Percentiles rank a stretch among this genome's conserved stretches.
Conservation (phyloP, 148 eudicot genomes). For the Rhododendron mucronatum region DNA sequence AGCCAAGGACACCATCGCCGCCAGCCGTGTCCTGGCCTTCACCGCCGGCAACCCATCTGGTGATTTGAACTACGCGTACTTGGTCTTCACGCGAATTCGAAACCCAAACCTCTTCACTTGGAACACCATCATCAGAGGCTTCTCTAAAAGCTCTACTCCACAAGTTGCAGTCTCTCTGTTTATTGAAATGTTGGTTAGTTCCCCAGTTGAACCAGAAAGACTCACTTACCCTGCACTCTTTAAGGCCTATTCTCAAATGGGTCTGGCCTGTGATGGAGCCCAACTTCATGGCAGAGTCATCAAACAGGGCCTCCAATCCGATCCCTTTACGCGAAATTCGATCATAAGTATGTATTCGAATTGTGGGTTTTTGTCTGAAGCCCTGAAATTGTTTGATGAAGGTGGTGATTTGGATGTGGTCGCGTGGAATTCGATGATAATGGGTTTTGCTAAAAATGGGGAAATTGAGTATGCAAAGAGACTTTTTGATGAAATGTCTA, state of each 20-base stretch:
- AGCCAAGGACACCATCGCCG: conserved; percentile 33
- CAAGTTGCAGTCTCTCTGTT: conserved; percentile 33
- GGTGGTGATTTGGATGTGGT: conserved; percentile 32
- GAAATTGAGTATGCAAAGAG: conserved; percentile 33
- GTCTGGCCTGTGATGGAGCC: conserved; percentile 32
- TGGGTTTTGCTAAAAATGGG: conserved; percentile 45
- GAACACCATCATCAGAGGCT: conserved; percentile 62
- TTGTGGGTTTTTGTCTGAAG: conserved; percentile 45
- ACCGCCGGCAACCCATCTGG: conserved; percentile 25
- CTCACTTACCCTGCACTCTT: conserved; percentile 56
- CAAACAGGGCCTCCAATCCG: conserved; percentile 34
- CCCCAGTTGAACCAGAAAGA: conserved; percentile 31
- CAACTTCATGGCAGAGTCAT: conserved; percentile 52
- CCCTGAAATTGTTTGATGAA: conserved; percentile 31
- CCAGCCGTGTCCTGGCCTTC: conserved; percentile 42
- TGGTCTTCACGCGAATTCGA: conserved; percentile 31
- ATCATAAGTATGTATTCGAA: conserved; percentile 48
- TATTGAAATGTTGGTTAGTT: conserved; percentile 38
- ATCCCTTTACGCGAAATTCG: conserved; percentile 36
- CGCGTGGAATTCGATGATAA: conserved; percentile 58
- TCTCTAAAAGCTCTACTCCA: conserved; percentile 41
- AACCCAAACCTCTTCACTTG: conserved; percentile 43
- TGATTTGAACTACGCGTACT: conserved; percentile 41
- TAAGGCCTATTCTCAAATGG: conserved; percentile 49
- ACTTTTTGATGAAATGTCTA: conserved; percentile 44